Evolutionary conservation across 1,284 basidiomycete genomes (phyloP).

Genomic region (Coniophora puteana): DNA sequence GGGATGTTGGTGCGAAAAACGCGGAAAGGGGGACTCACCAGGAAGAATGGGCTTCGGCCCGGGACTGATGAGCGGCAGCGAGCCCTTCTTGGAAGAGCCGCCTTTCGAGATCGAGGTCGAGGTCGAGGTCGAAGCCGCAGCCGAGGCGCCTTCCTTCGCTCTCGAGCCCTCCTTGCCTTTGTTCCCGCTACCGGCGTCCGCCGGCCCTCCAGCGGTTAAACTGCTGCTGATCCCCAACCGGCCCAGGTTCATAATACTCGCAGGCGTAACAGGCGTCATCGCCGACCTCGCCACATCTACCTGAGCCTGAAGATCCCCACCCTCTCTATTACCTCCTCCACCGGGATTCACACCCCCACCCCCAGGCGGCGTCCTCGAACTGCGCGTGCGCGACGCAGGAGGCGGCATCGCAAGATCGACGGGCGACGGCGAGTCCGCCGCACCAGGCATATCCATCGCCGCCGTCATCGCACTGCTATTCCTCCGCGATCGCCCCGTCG

Average conservation of each 20-base stretch:
- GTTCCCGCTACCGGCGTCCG: conserved; percentile 14
- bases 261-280: conserved; percentile 80
- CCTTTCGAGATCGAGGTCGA: conserved; percentile 18
- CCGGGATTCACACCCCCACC: conserved; percentile 14
- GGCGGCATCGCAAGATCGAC: conserved; percentile 83
- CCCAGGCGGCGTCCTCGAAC: too few relatives aligned
- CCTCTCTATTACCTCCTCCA: too few relatives aligned
- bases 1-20: neutral
- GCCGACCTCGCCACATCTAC: conserved; percentile 11
- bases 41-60: conserved; percentile 67
- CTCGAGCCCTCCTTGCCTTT: conserved; percentile 28
- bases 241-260: conserved; percentile 83
- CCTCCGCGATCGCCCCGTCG: conserved; percentile 31
- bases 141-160: conserved; percentile 22
- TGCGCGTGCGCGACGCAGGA: too few relatives aligned
- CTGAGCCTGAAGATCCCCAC: neutral
- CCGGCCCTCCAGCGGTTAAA: conserved; percentile 26
- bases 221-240: conserved; percentile 49
- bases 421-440: conserved; percentile 68
- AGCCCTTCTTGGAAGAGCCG: conserved; percentile 28
- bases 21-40: conserved; percentile 35
- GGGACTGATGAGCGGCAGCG: conserved; percentile 20
- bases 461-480: conserved; percentile 37
- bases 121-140: conserved; percentile 13
- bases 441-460: too few relatives aligned